Evolutionary conservation across 169 alveolate species (phyloP), one percentile per base, ranked within the genome.

Genomic region (Eimeria praecox): DNA sequence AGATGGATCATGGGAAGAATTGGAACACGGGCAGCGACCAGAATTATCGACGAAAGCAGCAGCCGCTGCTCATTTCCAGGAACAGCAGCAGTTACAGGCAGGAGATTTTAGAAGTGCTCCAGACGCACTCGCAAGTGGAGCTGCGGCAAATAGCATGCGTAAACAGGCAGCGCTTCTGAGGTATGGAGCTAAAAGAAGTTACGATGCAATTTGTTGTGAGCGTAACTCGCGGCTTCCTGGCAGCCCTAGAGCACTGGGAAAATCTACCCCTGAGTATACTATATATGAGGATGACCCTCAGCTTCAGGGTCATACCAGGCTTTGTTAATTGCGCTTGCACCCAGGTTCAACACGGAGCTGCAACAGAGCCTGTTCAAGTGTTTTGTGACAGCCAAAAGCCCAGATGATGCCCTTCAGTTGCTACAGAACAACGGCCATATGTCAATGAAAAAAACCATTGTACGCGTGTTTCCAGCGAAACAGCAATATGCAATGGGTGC

Each of bases 291-390:
- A n/a, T 42, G 18, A n/a, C 88, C 42, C 12, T 46, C n/a, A n/a
- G n/a, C n/a, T 44, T 46, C 35, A 24, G 88, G 24, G 66, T 33
- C 27, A 20, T 73, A 16, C 6, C 54, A 18, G 33, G 83, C 33
- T 35, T 35, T 44, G 24, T 42, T 78, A 16, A 49, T 3, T 44
- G 78, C 46, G 8, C 24, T 10, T 38, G 54, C 59, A 10, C 40
- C 46, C 93, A 94, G 96, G 49, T 71, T 94, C 27, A 90, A 86
- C 42, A 82, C 94, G 40, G 96, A 94, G 71, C 88, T 77, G 40
- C 96, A 94, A 78, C 92, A 75, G 90, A 86, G 77, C 54, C 54
- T 94, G 30, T 94, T 94, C 91, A 33, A 69, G 83, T 62, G 94
- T 18, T 46, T 94, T 14, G 90, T 94, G 85, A 54, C 56, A 44